Evolutionary conservation across 192 early-diverging fungal species (phyloP), one percentile per base, ranked within the genome.

Genomic region (Mortierella antarctica): DNA sequence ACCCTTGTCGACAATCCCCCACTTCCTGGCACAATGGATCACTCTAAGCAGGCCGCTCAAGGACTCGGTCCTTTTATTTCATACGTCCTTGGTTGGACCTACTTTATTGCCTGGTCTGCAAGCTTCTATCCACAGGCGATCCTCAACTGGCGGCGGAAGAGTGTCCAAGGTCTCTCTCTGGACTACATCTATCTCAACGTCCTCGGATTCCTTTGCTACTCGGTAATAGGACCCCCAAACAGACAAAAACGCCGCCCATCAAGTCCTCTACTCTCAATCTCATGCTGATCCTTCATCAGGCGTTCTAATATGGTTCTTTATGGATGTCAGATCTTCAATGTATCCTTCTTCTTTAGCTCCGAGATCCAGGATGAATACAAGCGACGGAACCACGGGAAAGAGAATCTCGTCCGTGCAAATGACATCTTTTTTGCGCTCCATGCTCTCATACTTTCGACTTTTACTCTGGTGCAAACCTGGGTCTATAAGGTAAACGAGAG

Each of bases 361-460:
- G 69, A 82, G n/a, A 87, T 93, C 39, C 89, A 89, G 45, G 86
- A 92, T 15, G 88, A 96, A 82, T 97, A 95, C 84, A 86, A 78
- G 21, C 68, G 86, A 12, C 87, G 92, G 17, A 88, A 95, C 70
- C 82, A 88, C 42, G 93, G 92, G 3, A 87, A 86, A 46, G 74
- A 89, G 15, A 93, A 93, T 65, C 76, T 95, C 10, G 92, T 97
- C 7, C 88, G 91, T 31, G 83, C 89, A 57, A 95, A 96, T 66
- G 97, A 98, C 85, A 89, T 97, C 49, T 85, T 95, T 41, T 98
- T 98, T 82, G 87, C 93, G 5, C 79, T 92, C n/a, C 95, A 98
- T 84, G 97, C 95, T 6, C 86, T 95, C 44, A 39, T 86, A 0
- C 67, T 96, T 8, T 87, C 92, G 8, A 57, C 83, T 0, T 57